Base-by-base conservation (phyloP, 441 rosid species). In the Metrosideros polymorpha region DNA sequence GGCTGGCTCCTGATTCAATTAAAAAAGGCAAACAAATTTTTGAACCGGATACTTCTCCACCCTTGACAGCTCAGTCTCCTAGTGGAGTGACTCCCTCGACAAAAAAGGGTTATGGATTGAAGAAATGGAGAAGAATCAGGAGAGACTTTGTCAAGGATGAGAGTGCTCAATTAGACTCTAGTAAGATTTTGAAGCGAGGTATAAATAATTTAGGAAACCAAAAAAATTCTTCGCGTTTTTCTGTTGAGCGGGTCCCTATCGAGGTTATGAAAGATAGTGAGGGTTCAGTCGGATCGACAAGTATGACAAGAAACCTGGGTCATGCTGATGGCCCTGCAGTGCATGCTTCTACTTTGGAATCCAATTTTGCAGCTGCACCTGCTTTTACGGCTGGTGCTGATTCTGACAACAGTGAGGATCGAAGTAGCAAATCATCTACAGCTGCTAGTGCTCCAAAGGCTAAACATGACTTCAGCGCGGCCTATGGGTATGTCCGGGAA, bases 351-450 rank as follows among this genome's bases (percentile, higher is more conserved):
- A 88, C 89, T 87, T 85, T 89, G 35, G 94, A 92, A 84, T 88
- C 97, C 85, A 92, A 90, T 86, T 92, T 93, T 91, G 93, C 91
- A 6, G 88, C 84, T 84, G 95, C 92, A 82, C 82, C 91, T 85
- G 91, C 91, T 87, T 91, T 90, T 91, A 84, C 89, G 59, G 90
- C 91, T 63, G 94, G 93, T 10, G 63, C 91, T 5, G 97, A 94
- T 85, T 95, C 98, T 22, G 96, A 95, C 89, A 94, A 92, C 82
- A 93, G 94, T 42, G 96, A 94, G 91, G 98, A 92, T 90, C 91
- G 85, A 55, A 92, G 96, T 90, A 95, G 98, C 88, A 95, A 92
- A 89, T 94, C 97, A n/a, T 95, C 94, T 27, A 94, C 98, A 17
- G 94, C 98, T 54, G 95, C 96, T 19, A 95, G 95, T 85, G 94